Evolutionary conservation across 495 filamentous ascomycete genomes (phyloP).

Genomic region (Daldinia loculata): DNA sequence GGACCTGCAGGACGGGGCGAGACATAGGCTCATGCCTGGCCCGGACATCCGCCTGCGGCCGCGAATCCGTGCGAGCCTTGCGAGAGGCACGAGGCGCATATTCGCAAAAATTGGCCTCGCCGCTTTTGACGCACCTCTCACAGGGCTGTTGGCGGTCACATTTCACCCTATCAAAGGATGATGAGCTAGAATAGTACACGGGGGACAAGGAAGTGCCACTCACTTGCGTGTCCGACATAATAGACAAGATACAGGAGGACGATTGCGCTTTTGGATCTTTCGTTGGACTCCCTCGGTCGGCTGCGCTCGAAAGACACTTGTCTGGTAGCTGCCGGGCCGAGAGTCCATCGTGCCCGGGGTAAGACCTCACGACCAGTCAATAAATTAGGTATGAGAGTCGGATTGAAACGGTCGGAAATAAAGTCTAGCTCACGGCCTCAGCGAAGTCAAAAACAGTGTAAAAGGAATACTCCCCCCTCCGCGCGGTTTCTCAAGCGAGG

Average conservation of each 20-base stretch:
- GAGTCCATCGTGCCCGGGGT: slow-evolving; percentile 36
- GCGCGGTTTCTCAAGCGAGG: slow-evolving; percentile 20
- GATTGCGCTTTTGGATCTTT: slow-evolving; percentile 51
- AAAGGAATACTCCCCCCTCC: slow-evolving; percentile 27
- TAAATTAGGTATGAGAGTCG: neutral
- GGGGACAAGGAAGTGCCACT: slow-evolving; percentile 35
- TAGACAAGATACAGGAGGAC: slow-evolving; percentile 52
- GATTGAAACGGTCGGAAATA: slow-evolving; percentile 14
- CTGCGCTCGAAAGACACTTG: slow-evolving; percentile 49
- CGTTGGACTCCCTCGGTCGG: slow-evolving; percentile 44
- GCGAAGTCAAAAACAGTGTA: slow-evolving; percentile 20
- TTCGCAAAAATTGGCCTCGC: slow-evolving; percentile 50
- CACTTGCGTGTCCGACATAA: slow-evolving; percentile 53
- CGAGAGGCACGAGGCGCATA: slow-evolving; percentile 52
- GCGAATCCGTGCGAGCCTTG: slow-evolving; percentile 40
- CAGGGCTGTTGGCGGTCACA: slow-evolving; percentile 58
- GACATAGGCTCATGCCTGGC: slow-evolving; percentile 40
- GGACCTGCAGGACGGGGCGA: slow-evolving; percentile 51
- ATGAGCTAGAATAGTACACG: slow-evolving; percentile 23
- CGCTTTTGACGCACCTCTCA: slow-evolving; percentile 54
- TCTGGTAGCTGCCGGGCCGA: slow-evolving; percentile 45
- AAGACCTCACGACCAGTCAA: slow-evolving; percentile 1
- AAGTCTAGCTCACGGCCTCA: slow-evolving; percentile 12
- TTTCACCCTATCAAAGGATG: slow-evolving; percentile 49
- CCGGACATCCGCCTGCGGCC: slow-evolving; percentile 40